Conservation (phyloP, 1,284 basidiomycete species). For the Cutaneotrichosporon mucoides region DNA sequence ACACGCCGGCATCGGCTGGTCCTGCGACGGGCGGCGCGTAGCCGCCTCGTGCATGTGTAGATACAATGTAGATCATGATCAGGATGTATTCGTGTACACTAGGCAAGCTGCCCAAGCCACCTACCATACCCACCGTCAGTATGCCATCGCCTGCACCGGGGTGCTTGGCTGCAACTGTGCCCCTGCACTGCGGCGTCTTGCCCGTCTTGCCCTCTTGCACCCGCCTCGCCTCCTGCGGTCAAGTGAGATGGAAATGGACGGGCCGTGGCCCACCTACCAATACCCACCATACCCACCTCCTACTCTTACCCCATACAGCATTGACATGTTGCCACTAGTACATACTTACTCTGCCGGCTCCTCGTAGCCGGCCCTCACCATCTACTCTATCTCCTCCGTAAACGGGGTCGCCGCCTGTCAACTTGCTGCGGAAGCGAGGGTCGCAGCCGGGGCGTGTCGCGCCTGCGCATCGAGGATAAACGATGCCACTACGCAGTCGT, state of each 20-base stretch:
- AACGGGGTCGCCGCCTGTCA: neutral
- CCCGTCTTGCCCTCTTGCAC: too few species aligned
- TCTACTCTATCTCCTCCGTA: neutral
- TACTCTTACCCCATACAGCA: neutral
- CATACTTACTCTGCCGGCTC: conserved; percentile 3
- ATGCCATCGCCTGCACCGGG: too few species aligned
- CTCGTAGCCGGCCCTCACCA: neutral
- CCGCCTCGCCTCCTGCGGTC: neutral
- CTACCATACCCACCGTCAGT: conserved; percentile 11
- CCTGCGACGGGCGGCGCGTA: neutral
- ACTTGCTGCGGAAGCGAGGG: too few species aligned
- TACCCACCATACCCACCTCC: conserved; percentile 3
- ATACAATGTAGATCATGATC: too few species aligned
- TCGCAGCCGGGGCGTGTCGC: too few species aligned
- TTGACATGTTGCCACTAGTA: conserved; percentile 3
- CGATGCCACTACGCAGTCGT: too few species aligned
- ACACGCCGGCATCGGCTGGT: neutral
- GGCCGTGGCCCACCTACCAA: neutral
- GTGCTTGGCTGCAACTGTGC: too few species aligned
- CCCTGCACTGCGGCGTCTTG: too few species aligned
- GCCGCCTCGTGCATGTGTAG: too few species aligned
- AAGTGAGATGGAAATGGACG: neutral
- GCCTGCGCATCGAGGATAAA: too few species aligned
- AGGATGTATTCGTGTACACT: too few species aligned
- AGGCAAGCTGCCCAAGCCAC: too few species aligned